Evolutionary conservation across 176 grass and related monocot species (phyloP).

Genomic region (Eragrostis curvula): DNA sequence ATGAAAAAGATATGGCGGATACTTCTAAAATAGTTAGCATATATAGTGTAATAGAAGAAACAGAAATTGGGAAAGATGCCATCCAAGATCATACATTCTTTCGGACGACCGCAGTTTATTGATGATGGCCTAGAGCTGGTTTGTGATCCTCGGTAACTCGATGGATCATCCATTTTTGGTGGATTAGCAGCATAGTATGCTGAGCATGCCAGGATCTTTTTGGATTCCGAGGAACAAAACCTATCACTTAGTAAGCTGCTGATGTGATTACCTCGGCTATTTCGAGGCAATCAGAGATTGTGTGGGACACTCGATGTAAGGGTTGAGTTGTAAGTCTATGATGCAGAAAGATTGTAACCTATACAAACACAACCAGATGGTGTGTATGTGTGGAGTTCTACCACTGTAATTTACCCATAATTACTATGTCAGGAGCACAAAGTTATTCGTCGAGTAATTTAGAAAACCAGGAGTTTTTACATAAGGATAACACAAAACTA

Average conservation of each 20-base stretch:
- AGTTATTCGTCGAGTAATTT: neutral
- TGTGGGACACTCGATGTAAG: conserved; percentile 37
- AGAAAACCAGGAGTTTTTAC: no score
- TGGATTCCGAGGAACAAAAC: conserved; percentile 40
- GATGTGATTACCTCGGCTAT: conserved; percentile 37
- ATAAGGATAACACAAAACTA: no score
- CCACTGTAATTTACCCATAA: conserved; percentile 54
- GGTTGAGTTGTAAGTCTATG: conserved; percentile 10
- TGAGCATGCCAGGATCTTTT: conserved; percentile 28
- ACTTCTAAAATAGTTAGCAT: conserved; percentile 77
- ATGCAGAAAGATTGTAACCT: conserved; percentile 48
- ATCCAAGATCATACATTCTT: conserved; percentile 40
- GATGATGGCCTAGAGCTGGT: conserved; percentile 43
- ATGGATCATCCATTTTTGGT: conserved; percentile 11
- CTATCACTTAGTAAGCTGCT: conserved; percentile 39
- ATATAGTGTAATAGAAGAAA: conserved; percentile 60
- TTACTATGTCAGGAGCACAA: conserved; percentile 33
- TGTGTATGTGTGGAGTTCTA: conserved; percentile 37
- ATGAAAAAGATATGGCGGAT: conserved; percentile 94
- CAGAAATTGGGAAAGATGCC: conserved; percentile 29
- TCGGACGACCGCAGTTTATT: conserved; percentile 43
- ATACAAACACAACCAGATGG: conserved; percentile 42
- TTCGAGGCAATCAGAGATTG: conserved; percentile 1
- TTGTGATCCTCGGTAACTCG: conserved; percentile 29
- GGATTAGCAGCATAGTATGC: conserved; percentile 34